Conservation (phyloP, 331 rosid genomes). For the Dryas integrifolia region DNA sequence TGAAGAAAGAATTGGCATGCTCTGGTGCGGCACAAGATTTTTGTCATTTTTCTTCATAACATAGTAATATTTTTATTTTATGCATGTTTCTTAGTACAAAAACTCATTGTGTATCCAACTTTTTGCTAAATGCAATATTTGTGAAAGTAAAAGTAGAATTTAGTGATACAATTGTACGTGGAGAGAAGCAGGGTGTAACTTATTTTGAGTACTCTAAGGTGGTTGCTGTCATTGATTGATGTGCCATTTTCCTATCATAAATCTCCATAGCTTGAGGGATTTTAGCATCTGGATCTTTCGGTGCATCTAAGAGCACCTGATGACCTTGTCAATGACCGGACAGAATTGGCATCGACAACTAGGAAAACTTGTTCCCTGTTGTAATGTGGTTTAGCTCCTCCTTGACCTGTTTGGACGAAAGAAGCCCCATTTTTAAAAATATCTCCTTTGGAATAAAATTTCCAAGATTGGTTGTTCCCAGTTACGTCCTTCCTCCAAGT, state of each 20-base stretch:
- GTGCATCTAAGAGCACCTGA: constrained; percentile 49
- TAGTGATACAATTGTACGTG: background rate
- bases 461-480: constrained; percentile 26
- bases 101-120: background rate
- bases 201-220: background rate
- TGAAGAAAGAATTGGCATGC: constrained; percentile 30
- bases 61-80: background rate
- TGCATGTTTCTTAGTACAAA: background rate
- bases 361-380: constrained; percentile 32
- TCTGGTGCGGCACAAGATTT: background rate
- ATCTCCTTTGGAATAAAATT: constrained; percentile 35
- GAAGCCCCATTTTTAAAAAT: constrained; percentile 49
- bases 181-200: background rate
- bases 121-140: background rate
- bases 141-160: background rate
- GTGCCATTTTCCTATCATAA: background rate
- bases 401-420: constrained; percentile 30
- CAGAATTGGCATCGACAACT: constrained; percentile 43
- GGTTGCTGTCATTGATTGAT: background rate
- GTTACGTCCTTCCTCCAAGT: constrained; percentile 33
- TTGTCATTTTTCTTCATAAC: background rate
- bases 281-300: constrained; percentile 36
- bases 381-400: constrained; percentile 40
- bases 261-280: background rate
- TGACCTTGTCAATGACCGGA: constrained; percentile 40